Conservation (phyloP, 1,139 yeast genomes). For the Suhomyces terraborum region DNA sequence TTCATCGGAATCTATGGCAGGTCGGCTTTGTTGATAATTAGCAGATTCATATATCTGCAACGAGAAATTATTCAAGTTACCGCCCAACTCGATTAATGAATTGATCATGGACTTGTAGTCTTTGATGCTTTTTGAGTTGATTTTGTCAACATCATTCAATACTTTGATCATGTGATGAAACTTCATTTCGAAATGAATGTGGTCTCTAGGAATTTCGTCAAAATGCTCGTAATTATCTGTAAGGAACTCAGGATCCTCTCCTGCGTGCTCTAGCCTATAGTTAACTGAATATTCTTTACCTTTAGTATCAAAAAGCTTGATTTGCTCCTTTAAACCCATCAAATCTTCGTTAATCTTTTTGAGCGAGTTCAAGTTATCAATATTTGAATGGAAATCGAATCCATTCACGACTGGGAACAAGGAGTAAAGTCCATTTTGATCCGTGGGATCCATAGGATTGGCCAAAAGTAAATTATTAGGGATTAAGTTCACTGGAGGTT, state of each 20-base stretch:
- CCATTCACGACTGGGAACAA: slow-evolving; percentile 44
- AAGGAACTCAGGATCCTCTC: slow-evolving; percentile 12
- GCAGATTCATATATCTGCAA: slow-evolving; percentile 42
- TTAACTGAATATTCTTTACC: slow-evolving; percentile 18
- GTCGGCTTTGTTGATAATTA: slow-evolving; percentile 13
- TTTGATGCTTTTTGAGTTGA: slow-evolving; percentile 36
- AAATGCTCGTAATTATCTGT: slow-evolving; percentile 18
- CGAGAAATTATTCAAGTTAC: slow-evolving; percentile 50
- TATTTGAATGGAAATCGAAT: slow-evolving; percentile 34
- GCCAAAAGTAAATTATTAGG: slow-evolving; percentile 45
- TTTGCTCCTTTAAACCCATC: slow-evolving; percentile 37
- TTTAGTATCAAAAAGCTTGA: slow-evolving; percentile 36
- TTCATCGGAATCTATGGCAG: slow-evolving; percentile 7
- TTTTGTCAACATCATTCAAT: slow-evolving; percentile 36
- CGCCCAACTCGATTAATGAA: slow-evolving; percentile 46
- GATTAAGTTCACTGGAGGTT: slow-evolving; percentile 46
- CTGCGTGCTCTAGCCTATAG: slow-evolving; percentile 12
- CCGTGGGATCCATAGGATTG: slow-evolving; percentile 48
- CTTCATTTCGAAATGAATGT: slow-evolving; percentile 38
- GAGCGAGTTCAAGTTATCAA: slow-evolving; percentile 38
- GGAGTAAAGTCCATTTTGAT: slow-evolving; percentile 48
- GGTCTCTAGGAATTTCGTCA: slow-evolving; percentile 35
- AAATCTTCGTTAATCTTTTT: slow-evolving; percentile 41
- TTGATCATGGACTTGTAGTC: slow-evolving; percentile 33
- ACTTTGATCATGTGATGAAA: slow-evolving; percentile 39